Percentiles rank a stretch among this genome's conserved stretches.
Conservation (phyloP, 306 rosid genomes). For the Leucaena leucocephala region DNA sequence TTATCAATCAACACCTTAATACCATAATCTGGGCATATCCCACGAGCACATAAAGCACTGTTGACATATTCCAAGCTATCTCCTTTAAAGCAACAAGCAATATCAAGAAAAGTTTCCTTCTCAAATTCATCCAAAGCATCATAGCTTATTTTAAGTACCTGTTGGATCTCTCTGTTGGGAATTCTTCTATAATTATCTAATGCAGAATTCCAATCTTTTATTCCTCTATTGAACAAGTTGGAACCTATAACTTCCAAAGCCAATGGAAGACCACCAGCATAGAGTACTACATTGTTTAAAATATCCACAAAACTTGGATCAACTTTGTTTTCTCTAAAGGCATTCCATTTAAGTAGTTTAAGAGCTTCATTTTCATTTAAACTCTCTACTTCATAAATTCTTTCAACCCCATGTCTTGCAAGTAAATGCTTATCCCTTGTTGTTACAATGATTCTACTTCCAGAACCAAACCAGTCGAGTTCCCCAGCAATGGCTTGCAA, state of each 20-base stretch:
- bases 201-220: not conserved
- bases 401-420: not conserved
- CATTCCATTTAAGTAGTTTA: slow-evolving; percentile 8
- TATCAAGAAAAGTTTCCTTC: not conserved
- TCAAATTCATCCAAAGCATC: not conserved
- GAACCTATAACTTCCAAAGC: slow-evolving; percentile 13
- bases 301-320: not conserved
- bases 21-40: not conserved
- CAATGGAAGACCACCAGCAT: slow-evolving; percentile 3
- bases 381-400: not conserved
- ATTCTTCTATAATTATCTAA: not conserved
- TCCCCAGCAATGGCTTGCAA: not conserved
- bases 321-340: slow-evolving; percentile 32
- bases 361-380: slow-evolving; percentile 23
- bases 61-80: not conserved
- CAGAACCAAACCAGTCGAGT: slow-evolving; percentile 13
- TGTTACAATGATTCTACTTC: not conserved
- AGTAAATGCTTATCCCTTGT: not conserved
- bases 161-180: not conserved
- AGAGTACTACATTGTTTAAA: not conserved
- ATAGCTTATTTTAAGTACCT: not conserved
- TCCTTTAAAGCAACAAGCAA: slow-evolving; percentile 1
- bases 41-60: not conserved
- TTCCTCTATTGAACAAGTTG: not conserved
- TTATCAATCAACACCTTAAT: not conserved